Evolutionary conservation across 1,139 yeast species (phyloP).

Genomic region (Saccharomyces uvarum): DNA sequence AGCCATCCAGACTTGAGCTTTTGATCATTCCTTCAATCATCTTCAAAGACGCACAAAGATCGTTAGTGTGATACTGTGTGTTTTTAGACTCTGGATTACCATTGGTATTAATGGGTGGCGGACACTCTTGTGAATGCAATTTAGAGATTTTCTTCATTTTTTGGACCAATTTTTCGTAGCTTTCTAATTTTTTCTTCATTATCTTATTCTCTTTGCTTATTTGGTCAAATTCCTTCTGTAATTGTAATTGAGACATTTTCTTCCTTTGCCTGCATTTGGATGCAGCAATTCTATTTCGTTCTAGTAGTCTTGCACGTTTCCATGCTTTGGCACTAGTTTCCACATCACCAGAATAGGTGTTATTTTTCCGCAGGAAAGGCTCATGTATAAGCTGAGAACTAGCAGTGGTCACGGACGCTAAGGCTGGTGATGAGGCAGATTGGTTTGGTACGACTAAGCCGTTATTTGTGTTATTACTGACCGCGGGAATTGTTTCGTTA

Average conservation of each 20-base stretch:
- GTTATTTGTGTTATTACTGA: neutral
- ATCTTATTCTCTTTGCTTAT: conserved; percentile 39
- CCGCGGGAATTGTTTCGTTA: neutral
- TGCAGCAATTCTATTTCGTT: conserved; percentile 63
- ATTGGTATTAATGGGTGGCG: neutral
- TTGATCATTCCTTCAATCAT: conserved; percentile 22
- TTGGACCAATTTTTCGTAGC: conserved; percentile 20
- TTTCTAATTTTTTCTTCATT: conserved; percentile 34
- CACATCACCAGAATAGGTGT: conserved; percentile 40
- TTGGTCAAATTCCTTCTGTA: conserved; percentile 47
- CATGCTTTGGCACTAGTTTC: conserved; percentile 66
- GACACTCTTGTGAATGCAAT: conserved; percentile 10
- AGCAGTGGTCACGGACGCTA: neutral
- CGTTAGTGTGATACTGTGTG: conserved; percentile 2
- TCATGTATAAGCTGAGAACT: neutral
- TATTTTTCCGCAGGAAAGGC: neutral
- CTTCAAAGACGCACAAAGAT: conserved; percentile 15
- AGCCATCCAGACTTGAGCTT: conserved; percentile 2
- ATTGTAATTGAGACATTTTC: conserved; percentile 56
- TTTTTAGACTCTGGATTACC: neutral
- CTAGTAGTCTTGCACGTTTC: conserved; percentile 60
- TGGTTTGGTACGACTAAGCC: neutral
- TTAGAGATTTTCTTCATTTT: conserved; percentile 20
- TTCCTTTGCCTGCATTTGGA: conserved; percentile 68
- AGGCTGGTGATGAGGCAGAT: neutral